phyloP scores from a whole-genome alignment of 2,329 filamentous ascomycete species.

The Neoarthrinium moseri region DNA sequence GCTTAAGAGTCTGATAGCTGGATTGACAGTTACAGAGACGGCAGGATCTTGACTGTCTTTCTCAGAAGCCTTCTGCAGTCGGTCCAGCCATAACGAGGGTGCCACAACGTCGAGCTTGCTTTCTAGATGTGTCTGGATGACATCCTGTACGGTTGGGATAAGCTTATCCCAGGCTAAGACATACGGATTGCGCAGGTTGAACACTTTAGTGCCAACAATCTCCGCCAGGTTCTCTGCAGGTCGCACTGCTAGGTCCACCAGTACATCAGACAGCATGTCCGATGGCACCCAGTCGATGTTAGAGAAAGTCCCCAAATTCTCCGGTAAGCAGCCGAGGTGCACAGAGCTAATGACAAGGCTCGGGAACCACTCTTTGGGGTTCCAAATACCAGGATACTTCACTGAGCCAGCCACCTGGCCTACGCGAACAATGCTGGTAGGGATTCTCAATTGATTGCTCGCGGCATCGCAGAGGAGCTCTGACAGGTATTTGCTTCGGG shows the following conservation, averaged over 20 bases:
- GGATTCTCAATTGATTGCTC: slow-evolving; percentile 11
- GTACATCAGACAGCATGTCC: slow-evolving; percentile 35
- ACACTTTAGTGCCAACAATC: not conserved
- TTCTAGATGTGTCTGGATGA: not conserved
- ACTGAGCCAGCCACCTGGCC: slow-evolving; percentile 27
- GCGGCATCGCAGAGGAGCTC: slow-evolving; percentile 23
- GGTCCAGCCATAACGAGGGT: not conserved
- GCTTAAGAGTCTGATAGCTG: not conserved
- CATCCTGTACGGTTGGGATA: not conserved
- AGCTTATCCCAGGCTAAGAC: not conserved
- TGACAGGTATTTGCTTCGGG: slow-evolving; percentile 24
- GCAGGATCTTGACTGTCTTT: not conserved
- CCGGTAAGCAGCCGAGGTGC: slow-evolving; percentile 34
- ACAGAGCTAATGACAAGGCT: slow-evolving; percentile 38
- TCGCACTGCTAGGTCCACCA: slow-evolving; percentile 28
- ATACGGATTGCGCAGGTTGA: not conserved
- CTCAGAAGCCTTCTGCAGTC: not conserved
- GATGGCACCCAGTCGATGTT: slow-evolving; percentile 43
- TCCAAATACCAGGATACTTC: slow-evolving; percentile 32
- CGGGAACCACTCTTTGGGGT: slow-evolving; percentile 39
- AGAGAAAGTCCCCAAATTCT: slow-evolving; percentile 29
- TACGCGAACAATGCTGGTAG: slow-evolving; percentile 19
- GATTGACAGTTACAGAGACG: not conserved
- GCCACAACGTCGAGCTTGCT: not conserved
- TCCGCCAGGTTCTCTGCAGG: slow-evolving; percentile 6